Percentiles rank a stretch among this genome's conserved stretches.
These are phyloP conservation scores for Knufia petricola DNA, from an alignment of 2,329 filamentous ascomycete species.

Conservation along the genomic window DNA sequence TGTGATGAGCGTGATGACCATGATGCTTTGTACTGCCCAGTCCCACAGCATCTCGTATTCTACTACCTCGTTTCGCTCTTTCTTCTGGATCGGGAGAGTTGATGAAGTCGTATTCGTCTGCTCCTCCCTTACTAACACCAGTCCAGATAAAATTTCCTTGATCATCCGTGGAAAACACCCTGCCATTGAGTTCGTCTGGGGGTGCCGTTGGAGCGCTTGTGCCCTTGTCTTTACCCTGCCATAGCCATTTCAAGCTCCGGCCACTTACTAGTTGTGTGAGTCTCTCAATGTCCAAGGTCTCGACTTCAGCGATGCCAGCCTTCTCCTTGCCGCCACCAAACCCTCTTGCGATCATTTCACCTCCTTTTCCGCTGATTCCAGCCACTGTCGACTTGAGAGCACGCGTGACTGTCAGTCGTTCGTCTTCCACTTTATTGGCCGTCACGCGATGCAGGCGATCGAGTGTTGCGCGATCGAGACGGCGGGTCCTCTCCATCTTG, in stretches of 20 bases:
- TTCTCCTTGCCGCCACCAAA: slow-evolving; percentile 83
- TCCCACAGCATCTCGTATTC: slow-evolving; percentile 15
- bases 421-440: slow-evolving; percentile 77
- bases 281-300: slow-evolving; percentile 78
- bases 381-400: slow-evolving; percentile 93
- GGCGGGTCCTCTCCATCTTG: slow-evolving; percentile 66
- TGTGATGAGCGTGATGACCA: neutral
- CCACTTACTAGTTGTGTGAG: slow-evolving; percentile 72
- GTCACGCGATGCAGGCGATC: slow-evolving; percentile 73
- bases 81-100: neutral
- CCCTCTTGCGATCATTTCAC: slow-evolving; percentile 80
- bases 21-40: neutral
- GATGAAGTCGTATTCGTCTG: neutral
- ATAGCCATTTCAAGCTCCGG: slow-evolving; percentile 83
- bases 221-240: slow-evolving; percentile 80
- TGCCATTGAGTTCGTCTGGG: slow-evolving; percentile 25
- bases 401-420: slow-evolving; percentile 84
- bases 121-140: slow-evolving; percentile 28
- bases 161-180: slow-evolving; percentile 37
- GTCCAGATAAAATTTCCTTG: slow-evolving; percentile 39
- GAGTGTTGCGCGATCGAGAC: slow-evolving; percentile 74
- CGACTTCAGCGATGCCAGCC: slow-evolving; percentile 80
- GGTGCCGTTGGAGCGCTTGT: slow-evolving; percentile 29
- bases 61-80: slow-evolving; percentile 2
- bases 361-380: slow-evolving; percentile 85